phyloP scores from a whole-genome alignment of 2,329 filamentous ascomycete species.

The Apiospora rasikravindrae region DNA sequence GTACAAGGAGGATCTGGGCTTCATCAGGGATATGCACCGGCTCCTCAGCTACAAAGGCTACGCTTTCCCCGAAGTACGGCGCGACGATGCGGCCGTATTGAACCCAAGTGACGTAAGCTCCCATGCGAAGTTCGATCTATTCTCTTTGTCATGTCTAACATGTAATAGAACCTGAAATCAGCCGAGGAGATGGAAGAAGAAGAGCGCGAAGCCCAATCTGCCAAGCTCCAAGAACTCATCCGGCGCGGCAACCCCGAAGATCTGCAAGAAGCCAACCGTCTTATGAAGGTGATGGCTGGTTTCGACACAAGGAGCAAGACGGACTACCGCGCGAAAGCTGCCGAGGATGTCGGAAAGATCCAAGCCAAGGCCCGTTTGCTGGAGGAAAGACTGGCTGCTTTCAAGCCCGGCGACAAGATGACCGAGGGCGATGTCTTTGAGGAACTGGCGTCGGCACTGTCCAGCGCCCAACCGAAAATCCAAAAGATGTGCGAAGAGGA shows the following conservation, averaged over 20 bases:
- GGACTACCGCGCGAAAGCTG: conserved; percentile 96
- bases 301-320: conserved; percentile 96
- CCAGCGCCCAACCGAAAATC: conserved; percentile 96
- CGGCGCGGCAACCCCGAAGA: conserved; percentile 90
- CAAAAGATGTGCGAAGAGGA: conserved; percentile 99
- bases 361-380: conserved; percentile 93
- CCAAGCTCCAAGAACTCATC: conserved; percentile 97
- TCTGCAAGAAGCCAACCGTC: conserved; percentile 91
- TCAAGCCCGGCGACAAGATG: conserved; percentile 82
- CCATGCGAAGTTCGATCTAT: neutral
- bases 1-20: conserved; percentile 96
- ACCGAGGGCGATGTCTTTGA: conserved; percentile 70
- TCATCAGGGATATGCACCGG: conserved; percentile 97
- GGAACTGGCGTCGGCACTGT: conserved; percentile 86
- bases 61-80: conserved; percentile 87
- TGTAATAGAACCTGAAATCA: conserved; percentile 81
- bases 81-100: conserved; percentile 93
- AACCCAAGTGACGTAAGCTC: conserved; percentile 93
- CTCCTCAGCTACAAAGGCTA: conserved; percentile 97
- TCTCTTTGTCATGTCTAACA: neutral
- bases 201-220: conserved; percentile 90
- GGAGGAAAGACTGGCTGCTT: conserved; percentile 89
- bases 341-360: conserved; percentile 91
- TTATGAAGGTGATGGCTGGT: conserved; percentile 99
- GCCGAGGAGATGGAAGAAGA: conserved; percentile 99